Evolutionary conservation across 179 eudicot genomes (phyloP).

Genomic region (Drosera spatulata): DNA sequence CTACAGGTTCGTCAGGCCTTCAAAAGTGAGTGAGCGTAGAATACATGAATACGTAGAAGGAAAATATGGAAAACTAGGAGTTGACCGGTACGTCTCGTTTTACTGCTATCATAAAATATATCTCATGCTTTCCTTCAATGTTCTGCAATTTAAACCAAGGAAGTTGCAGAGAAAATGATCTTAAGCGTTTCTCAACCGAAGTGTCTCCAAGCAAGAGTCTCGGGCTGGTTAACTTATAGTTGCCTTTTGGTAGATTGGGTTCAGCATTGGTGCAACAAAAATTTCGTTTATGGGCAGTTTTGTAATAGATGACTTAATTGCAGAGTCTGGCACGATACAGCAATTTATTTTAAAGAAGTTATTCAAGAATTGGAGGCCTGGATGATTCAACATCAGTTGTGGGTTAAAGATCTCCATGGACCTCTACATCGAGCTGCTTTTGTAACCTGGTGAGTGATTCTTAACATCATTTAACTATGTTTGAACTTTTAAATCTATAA

Average conservation of each 20-base stretch:
- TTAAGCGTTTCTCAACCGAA: too few species aligned
- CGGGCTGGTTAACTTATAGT: too few species aligned
- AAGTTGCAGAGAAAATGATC: too few species aligned
- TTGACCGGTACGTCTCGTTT: slow-evolving; percentile 49
- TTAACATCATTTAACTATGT: too few species aligned
- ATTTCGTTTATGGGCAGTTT: too few species aligned
- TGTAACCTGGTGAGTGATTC: slow-evolving; percentile 74
- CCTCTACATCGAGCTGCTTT: slow-evolving; percentile 62
- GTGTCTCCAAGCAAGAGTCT: too few species aligned
- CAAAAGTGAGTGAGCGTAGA: slow-evolving; percentile 68
- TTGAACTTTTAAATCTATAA: too few species aligned
- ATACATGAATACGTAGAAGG: slow-evolving; percentile 76
- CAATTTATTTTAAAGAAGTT: slow-evolving; percentile 72
- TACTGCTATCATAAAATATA: too few species aligned
- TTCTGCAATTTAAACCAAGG: too few species aligned
- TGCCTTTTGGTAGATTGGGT: too few species aligned
- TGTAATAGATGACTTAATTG: slow-evolving; percentile 11
- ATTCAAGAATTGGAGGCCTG: slow-evolving; percentile 82
- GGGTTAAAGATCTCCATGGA: slow-evolving; percentile 49
- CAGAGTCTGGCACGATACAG: slow-evolving; percentile 99
- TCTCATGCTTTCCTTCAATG: too few species aligned
- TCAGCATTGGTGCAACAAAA: too few species aligned
- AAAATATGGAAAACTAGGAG: slow-evolving; percentile 80
- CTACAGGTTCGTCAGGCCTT: slow-evolving; percentile 90
- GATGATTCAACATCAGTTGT: slow-evolving; percentile 48